Evolutionary conservation across 139 green algal genomes (phyloP).

Genomic region (Auxenochlorella pyrenoidosa): DNA sequence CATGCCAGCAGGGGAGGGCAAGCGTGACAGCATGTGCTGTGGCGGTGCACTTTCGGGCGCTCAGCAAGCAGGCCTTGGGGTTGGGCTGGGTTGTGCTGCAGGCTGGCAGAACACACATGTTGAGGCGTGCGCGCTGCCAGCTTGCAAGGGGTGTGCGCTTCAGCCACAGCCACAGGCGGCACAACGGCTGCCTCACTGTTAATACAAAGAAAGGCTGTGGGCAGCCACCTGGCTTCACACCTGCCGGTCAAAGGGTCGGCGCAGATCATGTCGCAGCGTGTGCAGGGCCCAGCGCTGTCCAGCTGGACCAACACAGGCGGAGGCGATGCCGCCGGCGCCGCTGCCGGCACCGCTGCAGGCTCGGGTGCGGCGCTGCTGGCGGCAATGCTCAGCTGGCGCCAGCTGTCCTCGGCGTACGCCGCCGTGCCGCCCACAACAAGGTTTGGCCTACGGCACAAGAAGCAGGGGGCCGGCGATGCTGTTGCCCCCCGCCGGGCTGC

Average conservation of each 20-base stretch:
- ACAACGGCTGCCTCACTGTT: too few relatives aligned
- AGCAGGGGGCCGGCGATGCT: not conserved
- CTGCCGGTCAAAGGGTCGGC: slow-evolving; percentile 48
- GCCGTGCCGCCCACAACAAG: slow-evolving; percentile 60
- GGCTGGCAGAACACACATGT: too few relatives aligned
- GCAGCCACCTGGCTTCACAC: too few relatives aligned
- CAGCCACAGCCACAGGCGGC: too few relatives aligned
- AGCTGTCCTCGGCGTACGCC: slow-evolving; percentile 74
- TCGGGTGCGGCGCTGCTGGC: not conserved
- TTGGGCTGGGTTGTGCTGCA: too few relatives aligned
- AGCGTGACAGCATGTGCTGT: too few relatives aligned
- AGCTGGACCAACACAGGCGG: not conserved
- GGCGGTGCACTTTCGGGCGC: too few relatives aligned
- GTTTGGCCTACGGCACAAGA: slow-evolving; percentile 71
- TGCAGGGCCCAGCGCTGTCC: slow-evolving; percentile 49
- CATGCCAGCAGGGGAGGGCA: too few relatives aligned
- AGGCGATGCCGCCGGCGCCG: not conserved
- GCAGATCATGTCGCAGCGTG: slow-evolving; percentile 64
- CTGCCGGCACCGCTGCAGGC: not conserved
- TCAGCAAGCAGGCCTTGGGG: too few relatives aligned
- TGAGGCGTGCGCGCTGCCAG: too few relatives aligned
- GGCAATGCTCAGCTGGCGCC: slow-evolving; percentile 49
- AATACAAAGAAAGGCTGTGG: too few relatives aligned
- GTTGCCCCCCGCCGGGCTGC: not conserved
- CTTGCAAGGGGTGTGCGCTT: too few relatives aligned